These are phyloP conservation scores for Cystobasidium ongulense DNA, from an alignment of 768 basidiomycete genomes.

Conservation along the genomic window DNA sequence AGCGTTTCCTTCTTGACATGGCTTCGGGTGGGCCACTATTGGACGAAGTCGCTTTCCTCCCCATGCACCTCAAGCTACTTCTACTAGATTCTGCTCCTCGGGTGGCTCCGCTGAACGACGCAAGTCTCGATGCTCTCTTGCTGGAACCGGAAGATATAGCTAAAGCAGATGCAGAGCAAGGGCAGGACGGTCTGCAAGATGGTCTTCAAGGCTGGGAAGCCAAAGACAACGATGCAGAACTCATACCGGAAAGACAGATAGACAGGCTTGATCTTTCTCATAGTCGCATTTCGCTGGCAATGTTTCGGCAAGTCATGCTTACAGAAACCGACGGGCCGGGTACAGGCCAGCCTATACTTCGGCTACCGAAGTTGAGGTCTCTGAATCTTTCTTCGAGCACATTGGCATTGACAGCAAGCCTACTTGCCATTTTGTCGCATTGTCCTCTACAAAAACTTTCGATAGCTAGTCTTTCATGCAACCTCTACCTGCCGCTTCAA, in stretches of 20 bases:
- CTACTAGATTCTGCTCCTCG: background rate
- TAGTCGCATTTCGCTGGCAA: background rate
- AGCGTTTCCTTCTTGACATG: background rate
- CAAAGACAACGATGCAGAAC: background rate
- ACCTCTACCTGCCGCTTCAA: slow-evolving; percentile 8
- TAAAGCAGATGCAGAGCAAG: no score
- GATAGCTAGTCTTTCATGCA: background rate
- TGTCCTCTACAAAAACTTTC: background rate
- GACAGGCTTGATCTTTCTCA: background rate
- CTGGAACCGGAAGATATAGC: background rate
- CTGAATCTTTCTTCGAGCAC: background rate
- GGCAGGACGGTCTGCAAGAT: background rate
- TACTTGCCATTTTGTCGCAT: background rate
- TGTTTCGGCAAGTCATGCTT: background rate
- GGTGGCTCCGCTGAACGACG: slow-evolving; percentile 1
- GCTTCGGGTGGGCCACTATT: background rate
- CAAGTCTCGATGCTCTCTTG: background rate
- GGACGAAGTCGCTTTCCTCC: slow-evolving; percentile 1
- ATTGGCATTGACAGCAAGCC: background rate
- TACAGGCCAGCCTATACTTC: background rate
- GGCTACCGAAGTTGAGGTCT: background rate
- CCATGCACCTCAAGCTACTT: background rate
- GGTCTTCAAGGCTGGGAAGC: background rate
- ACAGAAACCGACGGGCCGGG: background rate
- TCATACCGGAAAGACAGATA: background rate